Percentiles rank a stretch among this genome's conserved stretches.
These are phyloP conservation scores for Orychophragmus violaceus DNA, from an alignment of 345 rosid genomes.

Conservation along the genomic window DNA sequence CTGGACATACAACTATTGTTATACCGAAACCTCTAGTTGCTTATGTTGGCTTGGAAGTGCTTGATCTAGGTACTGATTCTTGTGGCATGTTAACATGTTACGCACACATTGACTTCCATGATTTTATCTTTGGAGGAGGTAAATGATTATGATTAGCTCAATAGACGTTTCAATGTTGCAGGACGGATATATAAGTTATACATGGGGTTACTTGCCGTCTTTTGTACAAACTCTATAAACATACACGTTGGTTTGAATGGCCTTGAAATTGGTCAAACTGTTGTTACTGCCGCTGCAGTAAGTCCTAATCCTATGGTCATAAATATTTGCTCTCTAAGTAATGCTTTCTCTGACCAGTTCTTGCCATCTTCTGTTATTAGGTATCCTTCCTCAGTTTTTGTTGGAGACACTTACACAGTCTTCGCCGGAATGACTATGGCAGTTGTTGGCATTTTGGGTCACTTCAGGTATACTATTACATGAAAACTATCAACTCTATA, in stretches of 20 bases:
- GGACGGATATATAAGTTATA: too few species aligned
- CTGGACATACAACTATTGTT: too few species aligned
- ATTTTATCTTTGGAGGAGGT: neutral
- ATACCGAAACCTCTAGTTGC: too few species aligned
- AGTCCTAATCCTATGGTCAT: slow-evolving; percentile 34
- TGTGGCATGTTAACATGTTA: too few species aligned
- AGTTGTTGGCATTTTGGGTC: slow-evolving; percentile 90
- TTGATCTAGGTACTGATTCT: too few species aligned
- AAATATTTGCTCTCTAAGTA: neutral
- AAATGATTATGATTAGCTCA: slow-evolving; percentile 11
- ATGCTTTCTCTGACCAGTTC: too few species aligned
- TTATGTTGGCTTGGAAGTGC: too few species aligned
- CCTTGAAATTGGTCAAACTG: slow-evolving; percentile 98
- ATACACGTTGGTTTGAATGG: slow-evolving; percentile 98
- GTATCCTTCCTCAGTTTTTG: too few species aligned
- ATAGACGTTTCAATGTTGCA: slow-evolving; percentile 12
- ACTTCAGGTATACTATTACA: slow-evolving; percentile 56
- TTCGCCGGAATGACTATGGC: slow-evolving; percentile 99
- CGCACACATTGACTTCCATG: too few species aligned
- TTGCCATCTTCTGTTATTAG: too few species aligned
- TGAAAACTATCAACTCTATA: neutral
- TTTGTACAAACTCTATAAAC: slow-evolving; percentile 94
- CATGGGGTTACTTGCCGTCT: slow-evolving; percentile 79
- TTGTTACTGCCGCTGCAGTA: slow-evolving; percentile 93
- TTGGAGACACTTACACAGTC: slow-evolving; percentile 94